Evolutionary conservation across 805 yeast species (phyloP).

Genomic region (Saccharomycopsis sp.): DNA sequence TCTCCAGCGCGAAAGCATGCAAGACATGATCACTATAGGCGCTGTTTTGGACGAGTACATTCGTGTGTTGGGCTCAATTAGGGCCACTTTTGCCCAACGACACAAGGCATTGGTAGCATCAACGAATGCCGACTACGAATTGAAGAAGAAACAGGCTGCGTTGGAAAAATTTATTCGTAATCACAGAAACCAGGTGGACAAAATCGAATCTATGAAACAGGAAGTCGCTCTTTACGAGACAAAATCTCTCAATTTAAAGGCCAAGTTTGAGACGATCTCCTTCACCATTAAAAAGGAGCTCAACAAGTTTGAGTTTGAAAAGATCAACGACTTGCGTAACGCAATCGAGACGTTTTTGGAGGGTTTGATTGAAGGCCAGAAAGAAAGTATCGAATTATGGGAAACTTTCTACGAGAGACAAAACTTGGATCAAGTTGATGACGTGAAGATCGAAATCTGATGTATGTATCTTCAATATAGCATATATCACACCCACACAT

Average conservation of each 20-base stretch:
- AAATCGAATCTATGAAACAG: conserved; percentile 45
- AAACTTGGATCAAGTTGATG: conserved; percentile 17
- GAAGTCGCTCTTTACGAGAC: conserved; percentile 54
- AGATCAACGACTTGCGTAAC: conserved; percentile 77
- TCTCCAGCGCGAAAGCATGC: conserved; percentile 70
- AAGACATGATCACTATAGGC: conserved; percentile 81
- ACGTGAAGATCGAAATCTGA: background rate
- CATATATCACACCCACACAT: background rate
- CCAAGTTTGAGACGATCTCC: conserved; percentile 57
- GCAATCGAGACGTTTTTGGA: conserved; percentile 88
- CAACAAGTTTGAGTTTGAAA: conserved; percentile 60
- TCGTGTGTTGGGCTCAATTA: conserved; percentile 67
- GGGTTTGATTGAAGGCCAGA: conserved; percentile 85
- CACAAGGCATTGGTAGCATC: conserved; percentile 47
- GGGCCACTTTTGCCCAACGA: conserved; percentile 68
- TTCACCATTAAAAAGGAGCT: conserved; percentile 63
- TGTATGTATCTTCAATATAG: too few relatives aligned
- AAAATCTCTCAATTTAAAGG: conserved; percentile 46
- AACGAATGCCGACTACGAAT: conserved; percentile 39
- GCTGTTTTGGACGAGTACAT: conserved; percentile 83
- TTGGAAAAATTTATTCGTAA: conserved; percentile 40
- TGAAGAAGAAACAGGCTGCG: conserved; percentile 39
- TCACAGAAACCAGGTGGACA: conserved; percentile 52
- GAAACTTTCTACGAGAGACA: conserved; percentile 69
- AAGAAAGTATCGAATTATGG: conserved; percentile 84